A percentile compares a stretch with the other conserved stretches of the same genome.
Conservation (phyloP, 2,329 filamentous ascomycete genomes). For the Pseudogymnoascus sp. region DNA sequence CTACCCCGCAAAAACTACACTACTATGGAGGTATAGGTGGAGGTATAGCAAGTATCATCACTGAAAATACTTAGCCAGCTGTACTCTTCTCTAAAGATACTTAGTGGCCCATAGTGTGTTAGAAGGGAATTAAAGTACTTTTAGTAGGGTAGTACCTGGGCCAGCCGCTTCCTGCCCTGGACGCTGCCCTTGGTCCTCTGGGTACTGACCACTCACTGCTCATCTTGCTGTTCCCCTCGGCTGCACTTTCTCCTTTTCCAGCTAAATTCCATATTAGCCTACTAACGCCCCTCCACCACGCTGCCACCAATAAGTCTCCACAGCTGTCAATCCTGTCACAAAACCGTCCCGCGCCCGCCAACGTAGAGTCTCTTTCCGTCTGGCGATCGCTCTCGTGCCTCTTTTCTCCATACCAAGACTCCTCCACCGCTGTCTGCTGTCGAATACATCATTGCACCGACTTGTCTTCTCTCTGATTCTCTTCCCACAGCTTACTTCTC, state of each 20-base stretch:
- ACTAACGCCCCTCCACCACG: neutral
- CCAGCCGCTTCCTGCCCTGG: neutral
- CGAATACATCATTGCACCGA: neutral
- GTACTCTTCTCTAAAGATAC: neutral
- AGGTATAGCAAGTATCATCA: neutral
- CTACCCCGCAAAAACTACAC: slow-evolving; percentile 1
- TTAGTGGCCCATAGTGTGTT: neutral
- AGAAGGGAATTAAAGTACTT: neutral
- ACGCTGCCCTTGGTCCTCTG: neutral
- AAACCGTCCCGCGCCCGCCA: neutral
- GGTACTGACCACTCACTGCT: neutral
- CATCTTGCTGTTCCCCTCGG: neutral
- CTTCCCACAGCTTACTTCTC: neutral
- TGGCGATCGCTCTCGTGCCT: neutral
- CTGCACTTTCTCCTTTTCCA: neutral
- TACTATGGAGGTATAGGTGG: no score
- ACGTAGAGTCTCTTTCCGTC: neutral
- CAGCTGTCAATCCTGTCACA: neutral
- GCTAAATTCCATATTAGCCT: neutral
- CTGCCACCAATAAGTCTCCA: neutral
- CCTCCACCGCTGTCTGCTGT: neutral
- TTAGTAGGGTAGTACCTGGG: neutral
- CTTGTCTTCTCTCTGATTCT: neutral
- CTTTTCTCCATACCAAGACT: neutral
- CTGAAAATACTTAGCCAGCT: neutral